Evolutionary conservation across 1,284 basidiomycete species (phyloP).

Genomic region (Tetrapyrgos nigripes): DNA sequence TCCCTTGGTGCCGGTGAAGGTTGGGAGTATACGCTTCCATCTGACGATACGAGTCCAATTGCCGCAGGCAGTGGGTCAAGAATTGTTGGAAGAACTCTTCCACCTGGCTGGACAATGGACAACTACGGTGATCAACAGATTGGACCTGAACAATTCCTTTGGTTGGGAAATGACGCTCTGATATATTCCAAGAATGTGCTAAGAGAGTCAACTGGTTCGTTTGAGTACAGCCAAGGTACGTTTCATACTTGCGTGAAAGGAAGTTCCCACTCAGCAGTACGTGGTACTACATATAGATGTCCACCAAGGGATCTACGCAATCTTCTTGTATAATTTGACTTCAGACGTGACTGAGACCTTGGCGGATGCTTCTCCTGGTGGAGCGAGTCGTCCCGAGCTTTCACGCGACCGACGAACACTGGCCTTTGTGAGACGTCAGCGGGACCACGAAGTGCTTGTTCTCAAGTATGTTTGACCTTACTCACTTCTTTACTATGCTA

Average conservation of each 20-base stretch:
- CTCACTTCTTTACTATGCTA: neutral
- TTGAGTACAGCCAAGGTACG: slow-evolving; percentile 69
- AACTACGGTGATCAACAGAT: slow-evolving; percentile 73
- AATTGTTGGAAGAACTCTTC: slow-evolving; percentile 60
- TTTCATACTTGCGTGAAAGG: no score
- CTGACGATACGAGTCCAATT: slow-evolving; percentile 35
- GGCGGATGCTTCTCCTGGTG: slow-evolving; percentile 64
- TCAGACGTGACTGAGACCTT: slow-evolving; percentile 56
- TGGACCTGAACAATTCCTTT: slow-evolving; percentile 73
- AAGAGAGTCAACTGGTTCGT: slow-evolving; percentile 47
- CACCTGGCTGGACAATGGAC: slow-evolving; percentile 61
- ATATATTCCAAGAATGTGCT: slow-evolving; percentile 70
- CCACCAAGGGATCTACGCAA: slow-evolving; percentile 72
- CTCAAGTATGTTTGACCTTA: slow-evolving; percentile 56
- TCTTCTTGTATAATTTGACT: slow-evolving; percentile 69
- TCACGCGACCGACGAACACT: slow-evolving; percentile 71
- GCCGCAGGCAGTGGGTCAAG: slow-evolving; percentile 57
- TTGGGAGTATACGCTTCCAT: slow-evolving; percentile 67
- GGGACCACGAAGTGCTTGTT: slow-evolving; percentile 74
- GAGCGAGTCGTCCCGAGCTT: slow-evolving; percentile 72
- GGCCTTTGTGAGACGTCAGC: slow-evolving; percentile 73
- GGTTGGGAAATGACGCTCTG: slow-evolving; percentile 60
- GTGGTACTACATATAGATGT: slow-evolving; percentile 52
- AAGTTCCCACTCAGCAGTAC: neutral
- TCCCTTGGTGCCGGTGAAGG: slow-evolving; percentile 75